Evolutionary conservation across 257 asterid genomes (phyloP).

Genomic region (Nicotiana noctiflora): DNA sequence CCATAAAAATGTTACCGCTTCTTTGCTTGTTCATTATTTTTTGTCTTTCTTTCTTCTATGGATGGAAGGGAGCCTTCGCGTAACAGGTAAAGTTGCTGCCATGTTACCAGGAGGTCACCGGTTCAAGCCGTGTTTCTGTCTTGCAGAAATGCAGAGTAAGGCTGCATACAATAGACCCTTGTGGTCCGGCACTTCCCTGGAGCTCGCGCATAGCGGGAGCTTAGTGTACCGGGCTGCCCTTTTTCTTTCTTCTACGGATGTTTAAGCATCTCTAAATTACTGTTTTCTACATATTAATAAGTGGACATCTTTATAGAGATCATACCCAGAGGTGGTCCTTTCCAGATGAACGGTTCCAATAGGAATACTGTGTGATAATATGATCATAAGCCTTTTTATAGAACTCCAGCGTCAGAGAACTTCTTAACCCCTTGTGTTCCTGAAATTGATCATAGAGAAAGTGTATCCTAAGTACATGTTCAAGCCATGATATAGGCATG

Average conservation of each 20-base stretch:
- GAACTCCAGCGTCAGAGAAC: constrained; percentile 79
- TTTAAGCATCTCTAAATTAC: neutral
- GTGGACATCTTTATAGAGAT: neutral
- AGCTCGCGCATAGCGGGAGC: too few relatives aligned
- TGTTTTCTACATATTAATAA: neutral
- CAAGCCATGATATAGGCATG: neutral
- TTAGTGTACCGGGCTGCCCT: too few relatives aligned
- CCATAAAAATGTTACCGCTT: neutral
- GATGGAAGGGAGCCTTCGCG: neutral
- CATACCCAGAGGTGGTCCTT: constrained; percentile 97
- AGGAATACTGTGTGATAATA: constrained; percentile 55
- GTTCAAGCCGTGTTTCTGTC: too few relatives aligned
- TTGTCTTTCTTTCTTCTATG: neutral
- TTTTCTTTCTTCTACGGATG: neutral
- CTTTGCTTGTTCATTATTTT: neutral
- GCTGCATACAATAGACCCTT: too few relatives aligned
- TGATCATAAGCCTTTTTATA: constrained; percentile 81
- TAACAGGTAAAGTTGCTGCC: too few relatives aligned
- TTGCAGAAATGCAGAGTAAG: too few relatives aligned
- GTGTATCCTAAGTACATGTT: constrained; percentile 4
- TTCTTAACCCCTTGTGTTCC: constrained; percentile 77
- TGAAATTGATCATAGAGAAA: constrained; percentile 27
- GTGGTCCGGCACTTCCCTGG: too few relatives aligned
- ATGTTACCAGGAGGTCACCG: too few relatives aligned
- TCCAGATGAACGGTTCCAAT: constrained; percentile 87